phyloP scores from a whole-genome alignment of 805 yeast species.

The Candida quercuum region DNA sequence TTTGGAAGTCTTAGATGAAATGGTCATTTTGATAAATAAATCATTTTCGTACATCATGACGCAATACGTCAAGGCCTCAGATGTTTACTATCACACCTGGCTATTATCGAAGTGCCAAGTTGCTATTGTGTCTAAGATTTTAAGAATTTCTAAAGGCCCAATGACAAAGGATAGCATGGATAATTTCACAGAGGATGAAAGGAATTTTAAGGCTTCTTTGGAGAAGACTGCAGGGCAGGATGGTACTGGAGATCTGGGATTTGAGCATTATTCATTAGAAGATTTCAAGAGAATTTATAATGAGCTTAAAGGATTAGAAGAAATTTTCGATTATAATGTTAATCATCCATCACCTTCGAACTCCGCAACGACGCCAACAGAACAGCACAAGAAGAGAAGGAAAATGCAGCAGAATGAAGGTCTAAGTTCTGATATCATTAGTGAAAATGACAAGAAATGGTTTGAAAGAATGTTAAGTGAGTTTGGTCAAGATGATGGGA shows the following conservation, averaged over 20 bases:
- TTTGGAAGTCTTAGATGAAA: neutral
- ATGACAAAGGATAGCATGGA: neutral
- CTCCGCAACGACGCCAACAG: neutral
- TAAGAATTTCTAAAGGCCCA: neutral
- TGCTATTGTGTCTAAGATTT: neutral
- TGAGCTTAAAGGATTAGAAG: neutral
- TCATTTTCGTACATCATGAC: neutral
- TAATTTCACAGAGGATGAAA: neutral
- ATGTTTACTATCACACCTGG: constrained; percentile 2
- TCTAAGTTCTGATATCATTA: neutral
- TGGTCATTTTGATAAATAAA: neutral
- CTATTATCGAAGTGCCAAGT: neutral
- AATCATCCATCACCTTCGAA: neutral
- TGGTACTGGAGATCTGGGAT: neutral
- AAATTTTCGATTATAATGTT: neutral
- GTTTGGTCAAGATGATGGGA: neutral
- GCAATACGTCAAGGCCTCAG: neutral
- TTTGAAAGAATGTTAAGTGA: neutral
- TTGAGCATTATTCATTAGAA: neutral
- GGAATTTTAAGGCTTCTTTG: neutral
- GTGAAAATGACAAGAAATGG: constrained; percentile 1
- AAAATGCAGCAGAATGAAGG: too few relatives aligned
- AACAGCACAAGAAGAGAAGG: neutral
- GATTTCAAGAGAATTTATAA: neutral
- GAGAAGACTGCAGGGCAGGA: neutral